Conservation (phyloP, 163 green algal genomes). For the Picocystis sp. region DNA sequence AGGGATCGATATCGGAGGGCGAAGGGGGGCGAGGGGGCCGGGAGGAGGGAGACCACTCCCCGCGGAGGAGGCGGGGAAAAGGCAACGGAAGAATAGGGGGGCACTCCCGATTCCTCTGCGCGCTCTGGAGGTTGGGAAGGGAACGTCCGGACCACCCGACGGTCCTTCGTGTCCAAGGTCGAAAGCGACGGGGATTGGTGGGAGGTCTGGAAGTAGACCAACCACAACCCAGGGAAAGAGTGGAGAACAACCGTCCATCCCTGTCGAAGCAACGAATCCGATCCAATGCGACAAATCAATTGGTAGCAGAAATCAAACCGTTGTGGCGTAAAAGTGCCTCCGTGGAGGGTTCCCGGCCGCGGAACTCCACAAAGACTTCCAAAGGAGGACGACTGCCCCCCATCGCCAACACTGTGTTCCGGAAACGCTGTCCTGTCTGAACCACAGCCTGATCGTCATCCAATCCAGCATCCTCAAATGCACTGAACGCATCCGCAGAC, state of each 20-base stretch:
- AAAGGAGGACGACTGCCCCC: slow-evolving; percentile 57
- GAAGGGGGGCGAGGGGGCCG: background rate
- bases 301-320: slow-evolving; percentile 36
- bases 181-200: no score
- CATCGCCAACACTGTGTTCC: slow-evolving; percentile 66
- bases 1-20: background rate
- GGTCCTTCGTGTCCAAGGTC: no score
- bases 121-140: no score
- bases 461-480: slow-evolving; percentile 84
- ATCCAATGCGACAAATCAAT: background rate
- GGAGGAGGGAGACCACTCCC: background rate
- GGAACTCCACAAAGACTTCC: slow-evolving; percentile 59
- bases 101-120: no score
- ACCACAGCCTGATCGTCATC: slow-evolving; percentile 28
- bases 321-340: slow-evolving; percentile 73
- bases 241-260: no score
- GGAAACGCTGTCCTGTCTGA: slow-evolving; percentile 53
- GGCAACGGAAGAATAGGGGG: no score
- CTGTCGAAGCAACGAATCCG: no score
- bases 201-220: no score
- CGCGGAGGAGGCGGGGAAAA: background rate
- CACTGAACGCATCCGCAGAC: slow-evolving; percentile 79
- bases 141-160: no score
- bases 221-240: no score
- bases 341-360: slow-evolving; percentile 62